A percentile compares a stretch with the other conserved stretches of the same genome.
Conservation (phyloP, 176 grass and related monocot species). For the Paspalum vaginatum region DNA sequence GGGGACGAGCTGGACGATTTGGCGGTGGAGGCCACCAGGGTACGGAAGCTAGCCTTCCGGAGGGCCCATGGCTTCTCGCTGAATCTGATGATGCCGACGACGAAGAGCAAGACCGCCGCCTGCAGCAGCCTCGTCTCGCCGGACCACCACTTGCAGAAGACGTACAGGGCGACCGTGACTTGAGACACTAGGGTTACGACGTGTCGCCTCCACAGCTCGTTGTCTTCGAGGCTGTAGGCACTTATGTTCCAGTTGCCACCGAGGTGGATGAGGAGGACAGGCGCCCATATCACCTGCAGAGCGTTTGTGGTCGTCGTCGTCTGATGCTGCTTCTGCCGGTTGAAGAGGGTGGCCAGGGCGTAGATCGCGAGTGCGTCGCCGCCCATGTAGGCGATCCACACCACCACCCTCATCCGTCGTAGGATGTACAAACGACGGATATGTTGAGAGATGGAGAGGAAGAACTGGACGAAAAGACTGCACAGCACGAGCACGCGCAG, state of each 20-base stretch:
- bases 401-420: neutral
- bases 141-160: constrained; percentile 17
- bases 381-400: neutral
- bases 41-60: neutral
- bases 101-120: neutral
- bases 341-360: constrained; percentile 1
- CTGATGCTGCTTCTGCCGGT: neutral
- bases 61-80: constrained; percentile 4
- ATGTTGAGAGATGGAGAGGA: neutral
- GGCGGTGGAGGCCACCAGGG: neutral
- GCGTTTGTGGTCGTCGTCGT: neutral
- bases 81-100: neutral
- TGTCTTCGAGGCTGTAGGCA: constrained; percentile 11
- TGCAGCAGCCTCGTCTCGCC: neutral
- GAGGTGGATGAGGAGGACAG: constrained; percentile 20
- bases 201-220: neutral
- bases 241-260: neutral
- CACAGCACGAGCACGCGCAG: neutral
- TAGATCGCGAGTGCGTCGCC: neutral
- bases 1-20: neutral
- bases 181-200: neutral
- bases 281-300: neutral
- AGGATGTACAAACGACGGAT: rapidly evolving
- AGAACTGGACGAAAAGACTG: neutral
- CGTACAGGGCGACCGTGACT: neutral